Base-by-base conservation (phyloP, 331 rosid genomes). In the Pyracantha coccinea region DNA sequence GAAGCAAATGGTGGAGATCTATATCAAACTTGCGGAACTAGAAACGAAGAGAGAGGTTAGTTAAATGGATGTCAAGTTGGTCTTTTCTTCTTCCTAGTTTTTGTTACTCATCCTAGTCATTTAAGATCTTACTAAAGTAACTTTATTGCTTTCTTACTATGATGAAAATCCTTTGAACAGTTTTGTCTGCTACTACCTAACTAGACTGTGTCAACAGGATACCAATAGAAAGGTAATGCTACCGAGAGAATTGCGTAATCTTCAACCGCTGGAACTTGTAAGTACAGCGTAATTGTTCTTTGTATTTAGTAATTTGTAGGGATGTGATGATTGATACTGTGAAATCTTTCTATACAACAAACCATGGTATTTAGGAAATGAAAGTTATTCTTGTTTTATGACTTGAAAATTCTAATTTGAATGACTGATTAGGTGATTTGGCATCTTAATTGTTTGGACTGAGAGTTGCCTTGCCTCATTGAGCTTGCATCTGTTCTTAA, bases 1-100 rank as follows among this genome's bases (percentile, higher is more conserved):
- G 89, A 91, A 85, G 79, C 96, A 90, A 86, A 88, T 93, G 98
- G 98, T 93, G 76, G 98, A 93, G 87, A 88, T 93, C 73, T 93
- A 93, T 81, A 91, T 93, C 83, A 91, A 81, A 85, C 98, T 93
- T 80, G 98, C 98, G 2, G 98, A 93, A 85, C 85, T 89, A 84
- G 97, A 91, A 84, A 93, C 93, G 27, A 88, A 83, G 83, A 90
- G 78, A 86, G 96, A 93, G 97, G 98, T 91, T 35, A 68, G 82
- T 72, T 38, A 59, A 38, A 62, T 61, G n/a, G 31, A 66, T 63
- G 55, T 32, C 17, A 28, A 55, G 72, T 79, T 58, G 21, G 14
- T 35, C 41, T 77, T 70, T 60, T 72, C 32, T 58, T 75, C 2
- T 70, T 58, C 78, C 76, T 72, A 75, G n/a, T 62, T 69, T 70